Evolutionary conservation across 2,329 filamentous ascomycete genomes (phyloP).

Genomic region (Diaporthe citri): DNA sequence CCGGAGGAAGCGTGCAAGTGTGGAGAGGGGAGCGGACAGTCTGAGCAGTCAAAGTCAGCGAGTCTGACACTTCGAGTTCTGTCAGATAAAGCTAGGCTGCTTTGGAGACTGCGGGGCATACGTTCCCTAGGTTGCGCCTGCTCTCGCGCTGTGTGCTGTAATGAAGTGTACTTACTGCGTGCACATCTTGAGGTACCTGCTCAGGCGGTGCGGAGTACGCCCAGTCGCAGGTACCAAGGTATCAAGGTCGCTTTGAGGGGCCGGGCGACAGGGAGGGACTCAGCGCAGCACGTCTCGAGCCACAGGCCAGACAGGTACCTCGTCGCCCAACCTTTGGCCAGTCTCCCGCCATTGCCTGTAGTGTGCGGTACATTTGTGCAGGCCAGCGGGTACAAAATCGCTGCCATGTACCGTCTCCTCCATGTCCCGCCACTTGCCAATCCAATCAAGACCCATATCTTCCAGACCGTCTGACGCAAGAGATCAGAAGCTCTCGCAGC

Average conservation of each 20-base stretch:
- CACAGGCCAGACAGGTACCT: slow-evolving; percentile 9
- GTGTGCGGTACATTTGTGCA: slow-evolving; percentile 10
- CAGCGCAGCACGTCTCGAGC: neutral
- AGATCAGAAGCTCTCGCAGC: slow-evolving; percentile 36
- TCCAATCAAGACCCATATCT: slow-evolving; percentile 37
- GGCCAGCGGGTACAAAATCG: slow-evolving; percentile 12
- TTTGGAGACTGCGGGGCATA: slow-evolving; percentile 8
- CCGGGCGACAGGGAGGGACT: neutral
- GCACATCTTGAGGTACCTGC: neutral
- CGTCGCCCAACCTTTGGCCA: neutral
- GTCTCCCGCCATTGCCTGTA: neutral
- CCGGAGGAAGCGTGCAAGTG: neutral
- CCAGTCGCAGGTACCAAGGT: neutral
- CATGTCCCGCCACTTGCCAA: slow-evolving; percentile 26
- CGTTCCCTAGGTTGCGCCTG: neutral
- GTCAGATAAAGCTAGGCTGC: slow-evolving; percentile 19
- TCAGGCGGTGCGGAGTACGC: neutral
- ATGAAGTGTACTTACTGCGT: neutral
- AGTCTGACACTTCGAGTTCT: neutral
- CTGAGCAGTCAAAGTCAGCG: neutral
- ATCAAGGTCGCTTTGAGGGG: neutral
- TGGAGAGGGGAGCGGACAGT: neutral
- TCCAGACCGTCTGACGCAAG: slow-evolving; percentile 40
- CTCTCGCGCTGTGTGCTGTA: neutral
- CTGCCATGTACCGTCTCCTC: slow-evolving; percentile 13